Conservation (phyloP, 371 early-diverging fungal species). For the Mortierella sp. region DNA sequence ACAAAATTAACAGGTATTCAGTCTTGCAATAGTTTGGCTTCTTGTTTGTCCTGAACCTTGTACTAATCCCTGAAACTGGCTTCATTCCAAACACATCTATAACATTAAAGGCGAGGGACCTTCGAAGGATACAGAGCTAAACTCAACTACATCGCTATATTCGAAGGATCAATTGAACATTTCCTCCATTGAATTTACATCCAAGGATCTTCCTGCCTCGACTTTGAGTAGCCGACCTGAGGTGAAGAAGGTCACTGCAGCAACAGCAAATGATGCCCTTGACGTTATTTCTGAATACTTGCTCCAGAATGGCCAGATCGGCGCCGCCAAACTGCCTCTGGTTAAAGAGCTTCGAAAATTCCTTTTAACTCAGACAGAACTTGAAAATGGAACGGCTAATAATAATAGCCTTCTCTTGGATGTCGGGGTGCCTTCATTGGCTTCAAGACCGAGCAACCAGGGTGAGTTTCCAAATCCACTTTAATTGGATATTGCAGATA, state of each 20-base stretch:
- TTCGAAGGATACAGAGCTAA: slow-evolving; percentile 1
- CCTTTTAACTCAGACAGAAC: slow-evolving; percentile 37
- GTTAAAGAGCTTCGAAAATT: slow-evolving; percentile 54
- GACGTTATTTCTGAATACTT: slow-evolving; percentile 55
- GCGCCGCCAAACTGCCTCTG: slow-evolving; percentile 48
- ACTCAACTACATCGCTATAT: slow-evolving; percentile 11
- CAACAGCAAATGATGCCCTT: slow-evolving; percentile 45
- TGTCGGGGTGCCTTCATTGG: slow-evolving; percentile 19
- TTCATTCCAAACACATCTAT: not conserved
- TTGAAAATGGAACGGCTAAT: slow-evolving; percentile 32
- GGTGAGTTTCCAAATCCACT: slow-evolving; percentile 10
- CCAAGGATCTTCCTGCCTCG: slow-evolving; percentile 25
- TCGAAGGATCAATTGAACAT: slow-evolving; percentile 21
- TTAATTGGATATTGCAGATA: not conserved
- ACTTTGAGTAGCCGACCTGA: slow-evolving; percentile 35
- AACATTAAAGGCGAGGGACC: slow-evolving; percentile 3
- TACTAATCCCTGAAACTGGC: not conserved
- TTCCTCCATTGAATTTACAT: slow-evolving; percentile 20
- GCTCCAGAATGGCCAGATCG: slow-evolving; percentile 51
- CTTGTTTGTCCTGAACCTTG: slow-evolving; percentile 1
- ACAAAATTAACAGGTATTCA: slow-evolving; percentile 13
- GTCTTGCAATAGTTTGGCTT: not conserved
- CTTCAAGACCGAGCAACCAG: slow-evolving; percentile 10
- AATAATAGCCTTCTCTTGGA: slow-evolving; percentile 17
- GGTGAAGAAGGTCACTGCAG: slow-evolving; percentile 45